phyloP scores from a whole-genome alignment of 331 rosid species.

The Prunus yedoensis region DNA sequence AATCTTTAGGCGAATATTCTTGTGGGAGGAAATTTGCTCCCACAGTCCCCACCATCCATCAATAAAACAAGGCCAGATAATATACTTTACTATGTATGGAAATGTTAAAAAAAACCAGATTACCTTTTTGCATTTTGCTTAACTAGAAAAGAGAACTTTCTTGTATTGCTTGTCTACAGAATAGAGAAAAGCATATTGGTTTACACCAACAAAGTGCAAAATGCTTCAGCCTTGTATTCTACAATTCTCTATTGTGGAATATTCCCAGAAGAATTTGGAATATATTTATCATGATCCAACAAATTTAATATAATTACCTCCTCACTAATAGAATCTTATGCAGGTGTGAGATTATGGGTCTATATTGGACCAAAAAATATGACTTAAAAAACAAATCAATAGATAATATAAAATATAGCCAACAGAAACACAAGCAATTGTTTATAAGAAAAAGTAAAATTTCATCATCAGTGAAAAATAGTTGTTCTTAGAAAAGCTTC shows the following conservation, averaged over 20 bases:
- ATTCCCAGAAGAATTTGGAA: neutral
- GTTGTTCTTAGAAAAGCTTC: neutral
- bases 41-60: neutral
- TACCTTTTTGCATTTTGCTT: neutral
- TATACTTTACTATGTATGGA: neutral
- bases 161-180: neutral
- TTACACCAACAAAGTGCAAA: neutral
- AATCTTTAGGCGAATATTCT: no score
- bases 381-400: neutral
- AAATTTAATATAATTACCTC: neutral
- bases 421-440: neutral
- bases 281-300: neutral
- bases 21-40: no score
- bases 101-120: neutral
- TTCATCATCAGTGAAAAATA: constrained; percentile 6
- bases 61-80: neutral
- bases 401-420: neutral
- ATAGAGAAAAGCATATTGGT: neutral
- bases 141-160: neutral
- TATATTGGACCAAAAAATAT: neutral
- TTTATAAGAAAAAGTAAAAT: neutral
- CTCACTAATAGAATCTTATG: neutral
- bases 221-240: neutral
- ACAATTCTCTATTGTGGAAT: neutral
- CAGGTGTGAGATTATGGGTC: neutral